Conservation (phyloP, 306 rosid genomes). For the Hylodesmum podocarpum region DNA sequence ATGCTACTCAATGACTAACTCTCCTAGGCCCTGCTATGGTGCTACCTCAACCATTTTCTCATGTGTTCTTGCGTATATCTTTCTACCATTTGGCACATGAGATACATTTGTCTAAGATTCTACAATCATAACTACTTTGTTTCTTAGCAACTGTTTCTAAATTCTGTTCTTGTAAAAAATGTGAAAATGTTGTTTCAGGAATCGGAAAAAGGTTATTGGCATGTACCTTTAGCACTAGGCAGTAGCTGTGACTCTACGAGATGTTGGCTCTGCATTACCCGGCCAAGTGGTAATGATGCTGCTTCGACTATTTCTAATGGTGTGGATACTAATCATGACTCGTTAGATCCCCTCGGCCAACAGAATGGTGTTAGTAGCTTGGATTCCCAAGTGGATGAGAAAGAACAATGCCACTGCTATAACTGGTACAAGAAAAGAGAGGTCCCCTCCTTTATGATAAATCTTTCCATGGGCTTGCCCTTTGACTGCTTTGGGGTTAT, state of each 20-base stretch:
- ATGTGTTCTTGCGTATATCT: not conserved
- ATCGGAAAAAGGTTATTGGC: slow-evolving; percentile 83
- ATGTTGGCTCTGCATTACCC: slow-evolving; percentile 81
- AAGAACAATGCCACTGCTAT: slow-evolving; percentile 21
- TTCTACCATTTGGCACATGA: not conserved
- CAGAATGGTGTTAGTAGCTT: not conserved
- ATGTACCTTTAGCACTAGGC: slow-evolving; percentile 57
- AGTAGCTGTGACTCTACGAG: slow-evolving; percentile 39
- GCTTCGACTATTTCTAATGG: slow-evolving; percentile 10
- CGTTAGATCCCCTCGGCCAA: no score
- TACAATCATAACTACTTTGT: not conserved
- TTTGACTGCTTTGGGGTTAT: not conserved
- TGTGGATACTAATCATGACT: no score
- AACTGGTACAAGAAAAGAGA: slow-evolving; percentile 76
- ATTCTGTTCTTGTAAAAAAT: not conserved
- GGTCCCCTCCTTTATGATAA: slow-evolving; percentile 45
- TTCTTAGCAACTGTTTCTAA: not conserved
- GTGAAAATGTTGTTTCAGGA: slow-evolving; percentile 57
- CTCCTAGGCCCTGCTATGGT: not conserved
- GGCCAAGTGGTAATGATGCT: slow-evolving; percentile 33
- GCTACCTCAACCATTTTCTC: not conserved
- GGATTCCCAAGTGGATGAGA: slow-evolving; percentile 35
- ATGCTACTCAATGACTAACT: not conserved
- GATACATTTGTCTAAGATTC: no score
- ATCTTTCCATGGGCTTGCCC: not conserved